A percentile compares a stretch with the other conserved stretches of the same genome.
These are phyloP conservation scores for Apiospora aurea DNA, from an alignment of 2,329 filamentous ascomycete genomes.

Conservation along the genomic window DNA sequence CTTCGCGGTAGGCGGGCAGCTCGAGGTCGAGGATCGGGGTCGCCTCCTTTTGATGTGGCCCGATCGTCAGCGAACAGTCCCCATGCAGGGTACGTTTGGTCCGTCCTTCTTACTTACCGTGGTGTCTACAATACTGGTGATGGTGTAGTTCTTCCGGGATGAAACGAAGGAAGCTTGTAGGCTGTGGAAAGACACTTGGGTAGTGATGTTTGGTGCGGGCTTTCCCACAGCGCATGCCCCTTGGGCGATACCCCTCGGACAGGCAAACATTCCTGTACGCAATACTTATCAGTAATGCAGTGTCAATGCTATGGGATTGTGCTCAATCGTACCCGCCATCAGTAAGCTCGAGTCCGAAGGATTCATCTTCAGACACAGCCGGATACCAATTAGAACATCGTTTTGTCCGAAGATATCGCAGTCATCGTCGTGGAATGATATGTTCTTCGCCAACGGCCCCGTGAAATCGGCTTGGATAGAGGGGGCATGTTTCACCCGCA, in stretches of 20 bases:
- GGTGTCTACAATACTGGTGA: not conserved
- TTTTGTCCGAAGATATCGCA: not conserved
- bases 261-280: not conserved
- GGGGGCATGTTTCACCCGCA: not conserved
- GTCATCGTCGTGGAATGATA: not conserved
- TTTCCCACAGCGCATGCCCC: not conserved
- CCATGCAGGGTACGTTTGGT: not conserved
- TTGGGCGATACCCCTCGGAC: not conserved
- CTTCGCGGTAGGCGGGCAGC: conserved; percentile 26
- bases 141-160: not conserved
- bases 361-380: not conserved
- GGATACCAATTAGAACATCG: not conserved
- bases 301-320: no score
- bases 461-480: not conserved
- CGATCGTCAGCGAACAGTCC: not conserved
- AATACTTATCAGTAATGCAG: no score
- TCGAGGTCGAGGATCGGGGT: not conserved
- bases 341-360: not conserved
- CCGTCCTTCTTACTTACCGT: not conserved
- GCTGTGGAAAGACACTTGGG: not conserved
- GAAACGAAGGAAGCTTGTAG: not conserved
- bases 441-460: not conserved
- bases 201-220: not conserved
- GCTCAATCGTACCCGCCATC: not conserved
- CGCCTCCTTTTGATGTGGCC: not conserved